A percentile compares a stretch with the other conserved stretches of the same genome.
phyloP scores from a whole-genome alignment of 768 basidiomycete species.

The Suillus hirtellus region DNA sequence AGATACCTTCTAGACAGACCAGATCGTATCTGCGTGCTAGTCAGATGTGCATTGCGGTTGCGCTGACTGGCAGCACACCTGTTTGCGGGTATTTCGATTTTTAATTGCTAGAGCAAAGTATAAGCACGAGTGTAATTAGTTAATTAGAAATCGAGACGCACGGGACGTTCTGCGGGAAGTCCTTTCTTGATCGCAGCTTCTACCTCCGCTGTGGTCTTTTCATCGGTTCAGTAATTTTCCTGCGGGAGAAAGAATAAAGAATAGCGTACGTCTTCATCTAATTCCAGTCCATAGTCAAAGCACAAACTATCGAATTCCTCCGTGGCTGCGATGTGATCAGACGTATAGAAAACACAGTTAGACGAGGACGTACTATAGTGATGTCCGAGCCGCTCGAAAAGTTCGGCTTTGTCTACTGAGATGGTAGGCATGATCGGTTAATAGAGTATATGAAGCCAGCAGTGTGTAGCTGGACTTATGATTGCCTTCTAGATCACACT shows the following conservation, averaged over 20 bases:
- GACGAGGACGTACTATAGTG: conserved; percentile 62
- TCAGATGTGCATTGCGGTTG: conserved; percentile 9
- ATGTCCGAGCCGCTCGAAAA: conserved; percentile 83
- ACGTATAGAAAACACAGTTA: not conserved
- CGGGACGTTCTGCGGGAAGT: conserved; percentile 81
- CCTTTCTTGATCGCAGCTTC: conserved; percentile 81
- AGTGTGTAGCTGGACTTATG: not conserved
- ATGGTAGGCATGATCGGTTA: conserved; percentile 80
- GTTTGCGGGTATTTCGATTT: conserved; percentile 99
- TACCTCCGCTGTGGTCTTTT: conserved; percentile 86
- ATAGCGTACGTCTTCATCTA: conserved; percentile 90
- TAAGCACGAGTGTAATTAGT: conserved; percentile 10
- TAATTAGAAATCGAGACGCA: conserved; percentile 30
- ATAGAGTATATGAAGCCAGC: not conserved
- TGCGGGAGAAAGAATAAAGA: not conserved
- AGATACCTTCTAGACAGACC: conserved; percentile 94
- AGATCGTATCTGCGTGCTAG: conserved; percentile 79
- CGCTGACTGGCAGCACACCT: conserved; percentile 47
- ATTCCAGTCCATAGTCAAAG: conserved; percentile 96
- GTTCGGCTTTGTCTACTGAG: conserved; percentile 92
- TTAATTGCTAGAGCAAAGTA: conserved; percentile 70
- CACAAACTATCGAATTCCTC: conserved; percentile 94
- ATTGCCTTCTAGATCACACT: conserved; percentile 1
- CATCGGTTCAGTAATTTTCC: conserved; percentile 9
- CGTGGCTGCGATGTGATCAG: conserved; percentile 56